Conservation (phyloP, 306 rosid species). For the Cucurbita pepo region DNA sequence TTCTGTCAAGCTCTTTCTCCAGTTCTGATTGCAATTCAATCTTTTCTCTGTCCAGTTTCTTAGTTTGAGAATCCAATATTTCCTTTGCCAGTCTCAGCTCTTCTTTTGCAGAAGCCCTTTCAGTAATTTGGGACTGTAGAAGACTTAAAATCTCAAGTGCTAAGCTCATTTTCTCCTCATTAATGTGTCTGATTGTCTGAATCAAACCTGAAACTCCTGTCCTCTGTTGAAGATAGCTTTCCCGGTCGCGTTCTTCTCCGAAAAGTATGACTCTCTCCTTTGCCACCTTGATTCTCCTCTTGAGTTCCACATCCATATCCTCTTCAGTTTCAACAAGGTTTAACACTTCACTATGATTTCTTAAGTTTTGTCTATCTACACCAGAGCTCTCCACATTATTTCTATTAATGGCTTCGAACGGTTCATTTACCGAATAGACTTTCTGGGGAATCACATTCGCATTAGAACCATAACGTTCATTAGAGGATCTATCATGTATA, state of each 20-base stretch:
- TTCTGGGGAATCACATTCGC: slow-evolving; percentile 28
- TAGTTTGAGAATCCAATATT: slow-evolving; percentile 44
- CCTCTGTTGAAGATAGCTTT: slow-evolving; percentile 42
- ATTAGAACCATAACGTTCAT: slow-evolving; percentile 30
- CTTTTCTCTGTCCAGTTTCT: slow-evolving; percentile 67
- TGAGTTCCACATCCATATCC: slow-evolving; percentile 44
- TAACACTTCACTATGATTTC: slow-evolving; percentile 17
- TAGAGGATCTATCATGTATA: slow-evolving; percentile 44
- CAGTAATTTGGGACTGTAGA: slow-evolving; percentile 58
- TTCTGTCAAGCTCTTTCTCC: slow-evolving; percentile 86
- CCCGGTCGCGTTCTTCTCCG: slow-evolving; percentile 49
- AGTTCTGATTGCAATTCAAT: slow-evolving; percentile 70
- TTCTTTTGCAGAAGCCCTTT: slow-evolving; percentile 54
- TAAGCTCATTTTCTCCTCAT: slow-evolving; percentile 58
- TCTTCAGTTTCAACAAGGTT: slow-evolving; percentile 37
- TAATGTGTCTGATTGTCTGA: slow-evolving; percentile 50
- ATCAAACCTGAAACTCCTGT: slow-evolving; percentile 45
- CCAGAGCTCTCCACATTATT: slow-evolving; percentile 22
- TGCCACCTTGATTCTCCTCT: slow-evolving; percentile 56
- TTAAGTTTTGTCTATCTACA: slow-evolving; percentile 15
- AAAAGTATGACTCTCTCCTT: slow-evolving; percentile 58
- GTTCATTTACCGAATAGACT: slow-evolving; percentile 23
- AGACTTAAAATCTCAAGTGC: slow-evolving; percentile 69
- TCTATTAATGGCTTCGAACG: slow-evolving; percentile 23
- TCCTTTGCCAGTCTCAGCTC: slow-evolving; percentile 37